These are phyloP conservation scores for Chaetomiaceae sp. DNA, from an alignment of 2,329 filamentous ascomycete species.

Conservation along the genomic window DNA sequence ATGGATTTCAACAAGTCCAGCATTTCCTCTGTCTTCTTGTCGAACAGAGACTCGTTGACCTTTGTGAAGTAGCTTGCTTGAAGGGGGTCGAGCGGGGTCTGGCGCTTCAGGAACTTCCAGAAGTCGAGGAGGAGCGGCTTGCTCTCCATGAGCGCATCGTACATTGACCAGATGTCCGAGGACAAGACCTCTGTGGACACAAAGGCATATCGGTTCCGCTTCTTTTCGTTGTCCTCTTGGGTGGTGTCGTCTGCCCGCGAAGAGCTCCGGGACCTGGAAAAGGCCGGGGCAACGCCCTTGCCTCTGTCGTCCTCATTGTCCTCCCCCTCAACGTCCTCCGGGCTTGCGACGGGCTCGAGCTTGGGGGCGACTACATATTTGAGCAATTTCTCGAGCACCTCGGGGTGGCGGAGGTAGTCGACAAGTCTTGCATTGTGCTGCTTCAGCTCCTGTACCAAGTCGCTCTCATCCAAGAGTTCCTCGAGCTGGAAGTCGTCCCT, in stretches of 20 bases:
- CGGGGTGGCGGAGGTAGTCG: constrained; percentile 86
- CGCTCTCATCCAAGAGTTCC: constrained; percentile 91
- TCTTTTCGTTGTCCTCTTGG: constrained; percentile 79
- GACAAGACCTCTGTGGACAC: constrained; percentile 90
- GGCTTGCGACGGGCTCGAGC: constrained; percentile 51
- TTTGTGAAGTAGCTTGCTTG: constrained; percentile 98
- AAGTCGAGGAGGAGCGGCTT: constrained; percentile 73
- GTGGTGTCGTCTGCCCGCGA: constrained; percentile 44
- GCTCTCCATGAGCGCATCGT: constrained; percentile 86
- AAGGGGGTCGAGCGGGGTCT: constrained; percentile 82
- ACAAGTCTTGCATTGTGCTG: constrained; percentile 97
- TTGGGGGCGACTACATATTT: constrained; percentile 86
- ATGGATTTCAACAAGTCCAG: constrained; percentile 80
- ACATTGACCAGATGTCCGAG: constrained; percentile 95
- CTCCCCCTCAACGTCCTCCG: constrained; percentile 47
- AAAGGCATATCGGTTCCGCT: constrained; percentile 88
- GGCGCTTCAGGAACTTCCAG: constrained; percentile 81
- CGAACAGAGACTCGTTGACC: constrained; percentile 94
- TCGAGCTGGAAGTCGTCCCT: constrained; percentile 94
- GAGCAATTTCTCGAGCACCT: constrained; percentile 76
- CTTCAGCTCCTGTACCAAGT: constrained; percentile 95
- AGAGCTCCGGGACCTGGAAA: constrained; percentile 49
- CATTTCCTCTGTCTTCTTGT: constrained; percentile 98
- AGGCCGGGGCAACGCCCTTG: constrained; percentile 40
- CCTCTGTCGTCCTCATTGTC: constrained; percentile 47